Base-by-base conservation (phyloP, 176 grass and related monocot species). In the Oryza glaberrima region DNA sequence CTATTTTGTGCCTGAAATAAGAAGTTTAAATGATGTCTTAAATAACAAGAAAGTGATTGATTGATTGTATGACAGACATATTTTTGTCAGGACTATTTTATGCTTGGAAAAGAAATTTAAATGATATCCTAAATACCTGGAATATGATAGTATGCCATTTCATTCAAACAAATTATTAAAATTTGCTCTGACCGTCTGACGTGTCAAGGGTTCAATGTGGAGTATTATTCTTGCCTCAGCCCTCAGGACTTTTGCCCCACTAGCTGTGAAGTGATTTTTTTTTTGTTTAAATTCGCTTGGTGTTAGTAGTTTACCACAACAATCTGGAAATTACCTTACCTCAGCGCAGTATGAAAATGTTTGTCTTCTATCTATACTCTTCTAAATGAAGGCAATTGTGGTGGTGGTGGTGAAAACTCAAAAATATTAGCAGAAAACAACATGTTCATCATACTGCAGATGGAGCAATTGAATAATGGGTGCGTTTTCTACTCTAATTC, bases 111-210 rank as follows among this genome's bases (percentile, higher is more conserved):
- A 71, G 15, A 52, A n/a, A 70, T 19, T 49, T 43, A 38, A 72
- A 61, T 30, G 66, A 77, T 73, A 71, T 56, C 17, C 20, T 83
- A 78, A 88, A 88, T 72, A 78, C 72, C 7, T 4, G 1, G 32
- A 44, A 54, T 44, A 72, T 13, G 9, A 67, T 56, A 54, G 9
- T 72, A 56, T 8, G 30, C 30, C 30, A 32, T 32, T 32, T 32
- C 30, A 32, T 32, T 32, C 30, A 32, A 32, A 32, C 30, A 32
- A 32, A 32, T 32, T 32, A 32, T 32, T 32, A 28, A 12, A 16
- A 48, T 41, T 41, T 41, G 40, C 40, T 41, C 40, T 41, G 30
- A 32, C 30, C 30, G 30, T 32, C 30, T 32, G 6, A 41, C 8
- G 40, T 41, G 40, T 41, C 40, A 41, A 41, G 7, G 8, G 40